Evolutionary conservation across 2,329 filamentous ascomycete genomes (phyloP), one percentile per base, ranked within the genome.

Genomic region (Neoscytalidium dimidiatum): DNA sequence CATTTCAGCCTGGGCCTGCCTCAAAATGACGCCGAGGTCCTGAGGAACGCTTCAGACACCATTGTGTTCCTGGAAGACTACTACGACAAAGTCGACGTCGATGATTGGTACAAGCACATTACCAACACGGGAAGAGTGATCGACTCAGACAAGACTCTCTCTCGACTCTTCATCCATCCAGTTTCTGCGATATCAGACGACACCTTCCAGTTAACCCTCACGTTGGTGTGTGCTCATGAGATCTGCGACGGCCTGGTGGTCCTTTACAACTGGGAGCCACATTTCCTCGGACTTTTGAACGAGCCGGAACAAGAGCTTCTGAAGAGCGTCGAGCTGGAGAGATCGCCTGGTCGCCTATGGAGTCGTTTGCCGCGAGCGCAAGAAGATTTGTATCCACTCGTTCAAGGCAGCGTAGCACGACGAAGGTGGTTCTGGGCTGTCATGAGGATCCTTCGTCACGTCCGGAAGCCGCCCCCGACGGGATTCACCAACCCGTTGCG

Each of bases 381-480:
- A 70, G 81, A 83, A 71, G 79, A 81, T 21, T 66, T 82, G 0
- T 83, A 83, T 56, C 80, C 80, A 1, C 68, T 66, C 0, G 73
- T 81, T 0, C 49, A 70, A 1, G 79, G 79, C 33, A 78, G 68
- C 23, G 62, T 62, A 41, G 80, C 80, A 1, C 70, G 78, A 21
- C 74, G 78, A 69, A 73, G 80, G 53, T 83, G 81, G 81, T 82
- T 80, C 68, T 83, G 81, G 81, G 75, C 77, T 5, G 74, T 83
- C 7, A 75, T 79, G 8, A 72, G 80, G 21, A 75, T 83, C 7
- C 72, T 83, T 17, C 71, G 81, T 5, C 78, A 82, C 62, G 75
- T 81, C 1, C 70, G 77, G 5, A 78, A 72, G 51, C 73, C 76
- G 0, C 71, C 79, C 1, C 76, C 78, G 13, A 72, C 71, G 7